These are phyloP conservation scores for Lasiosphaeria miniovina DNA, from an alignment of 495 filamentous ascomycete genomes.

Conservation along the genomic window DNA sequence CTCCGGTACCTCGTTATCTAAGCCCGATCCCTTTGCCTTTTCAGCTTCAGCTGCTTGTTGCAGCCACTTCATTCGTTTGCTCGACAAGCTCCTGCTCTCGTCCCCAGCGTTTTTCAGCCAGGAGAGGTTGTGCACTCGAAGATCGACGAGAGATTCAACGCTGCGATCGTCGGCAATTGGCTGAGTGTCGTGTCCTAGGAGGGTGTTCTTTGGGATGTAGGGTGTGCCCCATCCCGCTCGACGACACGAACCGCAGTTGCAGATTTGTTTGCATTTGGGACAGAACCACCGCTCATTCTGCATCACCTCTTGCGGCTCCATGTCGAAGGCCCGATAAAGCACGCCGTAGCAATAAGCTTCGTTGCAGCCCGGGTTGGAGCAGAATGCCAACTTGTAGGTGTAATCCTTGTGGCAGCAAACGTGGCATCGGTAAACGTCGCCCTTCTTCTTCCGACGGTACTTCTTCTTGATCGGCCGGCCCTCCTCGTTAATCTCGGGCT, in stretches of 20 bases:
- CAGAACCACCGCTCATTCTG: constrained; percentile 79
- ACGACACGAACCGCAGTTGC: constrained; percentile 79
- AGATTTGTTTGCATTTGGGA: constrained; percentile 77
- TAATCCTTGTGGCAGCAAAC: constrained; percentile 73
- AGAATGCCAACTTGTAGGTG: constrained; percentile 76
- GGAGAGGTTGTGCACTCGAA: constrained; percentile 73
- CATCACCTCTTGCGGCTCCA: constrained; percentile 75
- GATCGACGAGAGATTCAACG: constrained; percentile 81
- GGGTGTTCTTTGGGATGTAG: constrained; percentile 76
- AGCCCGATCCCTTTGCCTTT: constrained; percentile 44
- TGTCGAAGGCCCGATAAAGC: constrained; percentile 83
- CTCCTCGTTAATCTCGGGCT: constrained; percentile 51
- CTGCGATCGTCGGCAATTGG: constrained; percentile 86
- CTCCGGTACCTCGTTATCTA: constrained; percentile 23
- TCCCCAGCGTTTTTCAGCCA: constrained; percentile 63
- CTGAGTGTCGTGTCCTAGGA: constrained; percentile 84
- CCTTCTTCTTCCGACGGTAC: constrained; percentile 39
- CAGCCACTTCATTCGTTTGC: constrained; percentile 49
- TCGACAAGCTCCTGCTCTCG: constrained; percentile 47
- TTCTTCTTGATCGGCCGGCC: constrained; percentile 45
- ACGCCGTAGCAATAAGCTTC: constrained; percentile 82
- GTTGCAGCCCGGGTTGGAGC: constrained; percentile 60
- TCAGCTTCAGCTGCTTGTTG: constrained; percentile 51
- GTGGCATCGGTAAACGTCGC: constrained; percentile 64
- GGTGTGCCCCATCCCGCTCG: constrained; percentile 46